These are phyloP conservation scores for Nitzschia sp. DNA, from an alignment of 108 stramenopile species.

Conservation along the genomic window DNA sequence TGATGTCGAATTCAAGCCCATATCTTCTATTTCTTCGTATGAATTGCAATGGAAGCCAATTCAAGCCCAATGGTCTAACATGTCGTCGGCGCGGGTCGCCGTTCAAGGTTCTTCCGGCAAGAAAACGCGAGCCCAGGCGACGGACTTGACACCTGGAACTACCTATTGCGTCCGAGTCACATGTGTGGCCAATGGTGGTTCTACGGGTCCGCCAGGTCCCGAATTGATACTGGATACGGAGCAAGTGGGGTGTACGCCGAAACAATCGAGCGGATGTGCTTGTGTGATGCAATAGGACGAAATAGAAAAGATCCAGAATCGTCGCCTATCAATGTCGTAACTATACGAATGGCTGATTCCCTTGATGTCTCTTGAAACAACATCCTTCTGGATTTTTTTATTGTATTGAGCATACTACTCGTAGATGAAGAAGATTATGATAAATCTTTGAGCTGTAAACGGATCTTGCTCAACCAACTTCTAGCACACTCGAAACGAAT, in stretches of 20 bases:
- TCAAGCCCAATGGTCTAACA: slow-evolving; percentile 18
- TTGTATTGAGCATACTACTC: too few relatives aligned
- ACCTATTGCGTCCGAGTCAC: slow-evolving; percentile 56
- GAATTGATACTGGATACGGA: slow-evolving; percentile 66
- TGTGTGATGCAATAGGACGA: slow-evolving; percentile 39
- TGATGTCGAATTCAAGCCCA: slow-evolving; percentile 46
- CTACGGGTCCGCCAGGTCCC: slow-evolving; percentile 40
- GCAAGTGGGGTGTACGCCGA: slow-evolving; percentile 67
- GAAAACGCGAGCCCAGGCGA: slow-evolving; percentile 32
- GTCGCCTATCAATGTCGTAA: too few relatives aligned
- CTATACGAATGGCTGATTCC: too few relatives aligned
- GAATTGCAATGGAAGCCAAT: slow-evolving; percentile 46
- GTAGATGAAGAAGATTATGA: too few relatives aligned
- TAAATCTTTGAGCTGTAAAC: too few relatives aligned
- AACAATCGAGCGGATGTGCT: slow-evolving; percentile 34
- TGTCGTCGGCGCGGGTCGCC: neutral
- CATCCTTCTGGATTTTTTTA: too few relatives aligned
- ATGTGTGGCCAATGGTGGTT: slow-evolving; percentile 18
- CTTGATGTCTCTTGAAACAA: too few relatives aligned
- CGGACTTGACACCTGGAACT: slow-evolving; percentile 45
- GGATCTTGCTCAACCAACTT: too few relatives aligned
- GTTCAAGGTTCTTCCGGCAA: neutral
- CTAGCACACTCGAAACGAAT: too few relatives aligned
- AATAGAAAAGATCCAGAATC: neutral
- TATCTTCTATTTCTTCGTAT: slow-evolving; percentile 25